Base-by-base conservation (phyloP, 1,139 yeast genomes). In the Meyerozyma sp. region DNA sequence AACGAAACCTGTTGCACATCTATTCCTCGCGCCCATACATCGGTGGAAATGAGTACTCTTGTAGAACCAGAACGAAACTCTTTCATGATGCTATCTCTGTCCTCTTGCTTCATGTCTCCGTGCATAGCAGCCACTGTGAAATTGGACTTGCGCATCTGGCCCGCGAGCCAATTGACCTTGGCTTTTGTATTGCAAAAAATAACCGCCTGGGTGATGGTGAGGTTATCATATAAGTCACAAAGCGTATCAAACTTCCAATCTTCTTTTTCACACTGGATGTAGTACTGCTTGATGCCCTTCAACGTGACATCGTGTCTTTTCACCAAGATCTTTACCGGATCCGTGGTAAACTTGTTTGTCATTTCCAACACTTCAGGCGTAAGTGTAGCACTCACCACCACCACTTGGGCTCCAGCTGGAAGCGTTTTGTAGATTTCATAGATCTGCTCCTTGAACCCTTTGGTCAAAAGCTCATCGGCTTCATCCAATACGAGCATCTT, bases 1-100 rank as follows among this genome's bases (percentile, higher is more conserved):
- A 91, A 70, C 0, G 96, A 88, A n/a, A 91, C 95, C 61, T 91
- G 97, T 66, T 91, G 98, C 25, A 91, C 98, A 63, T 91, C 98
- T 45, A 91, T 91, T 42, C 98, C 98, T 61, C 98, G 75, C 1
- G 98, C 98, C 95, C 96, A 90, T 39, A 93, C 94, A 63, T 93
- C 98, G 4, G 98, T 93, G 21, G 97, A 87, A 38, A 93, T 90
- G 47, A 93, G 68, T 8, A 93, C 96, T 45, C 98, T 74, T 7
- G 90, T 82, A 51, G 78, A 79, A 0, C 93, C 93, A 25, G 82
- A 66, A 52, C 94, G 70, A 62, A 85, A 85, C 58, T 90, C 97
- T 56, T 79, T 80, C 98, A 93, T 93, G 49, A 91, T 83, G 44
- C 74, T 70, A 62, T 90, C 96, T 62, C 98, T 75, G 58, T 91